Percentiles rank a stretch among this genome's conserved stretches.
Evolutionary conservation across 2,329 filamentous ascomycete genomes (phyloP).

Genomic region (Mycosphaerelloides madeirae): DNA sequence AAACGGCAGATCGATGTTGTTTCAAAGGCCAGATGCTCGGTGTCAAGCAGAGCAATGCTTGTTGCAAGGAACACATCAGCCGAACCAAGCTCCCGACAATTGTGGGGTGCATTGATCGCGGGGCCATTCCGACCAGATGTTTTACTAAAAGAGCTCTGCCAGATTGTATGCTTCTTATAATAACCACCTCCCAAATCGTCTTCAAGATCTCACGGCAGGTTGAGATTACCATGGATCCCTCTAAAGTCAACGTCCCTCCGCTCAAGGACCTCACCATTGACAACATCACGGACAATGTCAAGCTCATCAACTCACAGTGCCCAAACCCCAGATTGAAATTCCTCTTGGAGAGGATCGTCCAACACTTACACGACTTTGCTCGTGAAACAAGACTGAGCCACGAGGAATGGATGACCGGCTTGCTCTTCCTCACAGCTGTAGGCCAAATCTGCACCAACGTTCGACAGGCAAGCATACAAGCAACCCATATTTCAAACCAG

Average conservation of each 20-base stretch:
- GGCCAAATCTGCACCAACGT: constrained; percentile 72
- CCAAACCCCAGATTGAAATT: constrained; percentile 63
- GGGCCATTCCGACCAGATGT: constrained; percentile 14
- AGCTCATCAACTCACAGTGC: constrained; percentile 69
- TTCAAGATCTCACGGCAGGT: neutral
- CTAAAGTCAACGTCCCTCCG: constrained; percentile 44
- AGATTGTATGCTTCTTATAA: neutral
- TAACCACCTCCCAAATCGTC: neutral
- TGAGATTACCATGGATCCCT: constrained; percentile 38
- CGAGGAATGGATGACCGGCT: constrained; percentile 70
- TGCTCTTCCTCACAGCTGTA: constrained; percentile 66
- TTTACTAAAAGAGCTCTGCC: constrained; percentile 11
- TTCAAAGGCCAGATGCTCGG: no score
- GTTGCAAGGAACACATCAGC: constrained; percentile 3
- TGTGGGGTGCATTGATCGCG: constrained; percentile 10
- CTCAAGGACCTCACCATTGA: constrained; percentile 70
- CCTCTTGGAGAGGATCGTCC: constrained; percentile 66
- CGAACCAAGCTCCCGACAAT: constrained; percentile 11
- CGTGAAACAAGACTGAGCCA: constrained; percentile 72
- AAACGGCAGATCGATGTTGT: neutral
- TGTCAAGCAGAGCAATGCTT: no score
- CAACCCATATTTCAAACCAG: neutral
- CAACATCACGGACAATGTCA: constrained; percentile 74
- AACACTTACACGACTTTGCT: constrained; percentile 77
- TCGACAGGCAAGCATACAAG: constrained; percentile 56